Evolutionary conservation across 2,329 filamentous ascomycete species (phyloP), one percentile per base, ranked within the genome.

Genomic region (Salinomyces thailandicus): DNA sequence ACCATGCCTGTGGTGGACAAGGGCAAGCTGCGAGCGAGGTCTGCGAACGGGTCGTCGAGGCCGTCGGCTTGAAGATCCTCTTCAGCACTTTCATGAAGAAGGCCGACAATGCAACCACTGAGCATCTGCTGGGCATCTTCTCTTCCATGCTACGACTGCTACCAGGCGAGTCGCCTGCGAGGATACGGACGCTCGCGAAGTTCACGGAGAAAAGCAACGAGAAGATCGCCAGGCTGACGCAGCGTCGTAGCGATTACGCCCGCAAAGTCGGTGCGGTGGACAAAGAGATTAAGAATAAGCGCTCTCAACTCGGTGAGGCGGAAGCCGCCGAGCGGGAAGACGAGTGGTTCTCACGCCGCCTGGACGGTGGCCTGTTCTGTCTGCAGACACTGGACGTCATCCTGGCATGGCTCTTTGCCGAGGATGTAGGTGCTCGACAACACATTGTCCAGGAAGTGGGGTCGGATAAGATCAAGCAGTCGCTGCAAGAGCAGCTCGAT

Each of bases 121-220:
- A 93, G 52, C 87, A 95, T 56, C 64, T 96, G 0, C 67, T 96
- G 5, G 80, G 83, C 6, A 81, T 96, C 7, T 86, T 96, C 45
- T 75, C 83, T 1, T 84, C 82, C 0, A 72, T 98, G 57, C 68
- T 98, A 1, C 79, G 86, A 16, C 70, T 79, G 3, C 62, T 98
- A 1, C 86, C 87, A 0, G 82, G 77, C 12, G 76, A 85, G 19
- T 86, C 84, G 1, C 69, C 84, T 0, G 71, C 79, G 19, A 75
- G 91, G 5, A 93, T 96, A 49, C 76, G 91, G 3, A 74, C 81
- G 1, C 71, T 96, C 3, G 89, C 87, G 32, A 98, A 98, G 55
- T 96, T 96, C 52, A 81, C 94, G 13, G 91, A 98, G 59, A 93
- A 85, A 55, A 79, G 94, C 46, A 94, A 93, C 57, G 85, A 80